phyloP scores from a whole-genome alignment of 2,329 filamentous ascomycete species.

The Fusarium pseudocircinatum region DNA sequence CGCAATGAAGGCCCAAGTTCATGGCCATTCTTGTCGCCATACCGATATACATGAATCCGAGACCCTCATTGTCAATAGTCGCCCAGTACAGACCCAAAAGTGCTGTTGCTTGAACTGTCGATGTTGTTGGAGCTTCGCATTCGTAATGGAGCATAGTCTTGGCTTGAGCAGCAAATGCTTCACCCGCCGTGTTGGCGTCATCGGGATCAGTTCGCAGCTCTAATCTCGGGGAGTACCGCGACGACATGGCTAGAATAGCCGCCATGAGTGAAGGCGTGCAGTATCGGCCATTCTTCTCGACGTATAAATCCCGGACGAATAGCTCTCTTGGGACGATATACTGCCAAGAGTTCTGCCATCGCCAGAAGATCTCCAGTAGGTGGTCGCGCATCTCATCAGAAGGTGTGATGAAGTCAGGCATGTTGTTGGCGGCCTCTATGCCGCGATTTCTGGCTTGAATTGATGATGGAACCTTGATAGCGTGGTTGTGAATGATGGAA shows the following conservation, averaged over 20 bases:
- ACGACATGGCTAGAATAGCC: not conserved
- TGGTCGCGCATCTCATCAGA: slow-evolving; percentile 5
- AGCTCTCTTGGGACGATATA: slow-evolving; percentile 2
- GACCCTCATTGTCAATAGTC: not conserved
- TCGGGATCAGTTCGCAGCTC: not conserved
- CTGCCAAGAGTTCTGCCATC: slow-evolving; percentile 13
- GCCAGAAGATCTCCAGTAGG: not conserved
- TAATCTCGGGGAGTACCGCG: not conserved
- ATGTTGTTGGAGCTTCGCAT: not conserved
- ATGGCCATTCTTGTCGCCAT: slow-evolving; percentile 11
- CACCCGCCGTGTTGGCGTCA: slow-evolving; percentile 3
- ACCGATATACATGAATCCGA: slow-evolving; percentile 6
- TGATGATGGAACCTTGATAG: not conserved
- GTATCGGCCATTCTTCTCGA: not conserved
- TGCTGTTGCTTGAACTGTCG: not conserved
- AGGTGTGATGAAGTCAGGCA: not conserved
- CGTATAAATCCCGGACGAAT: not conserved
- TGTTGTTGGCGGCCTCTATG: not conserved
- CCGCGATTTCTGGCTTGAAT: not conserved
- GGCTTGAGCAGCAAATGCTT: not conserved
- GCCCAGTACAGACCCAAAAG: not conserved
- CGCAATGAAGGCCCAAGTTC: slow-evolving; percentile 4
- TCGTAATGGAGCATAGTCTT: slow-evolving; percentile 2
- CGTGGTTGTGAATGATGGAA: slow-evolving; percentile 4
- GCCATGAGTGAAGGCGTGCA: not conserved